These are phyloP conservation scores for Citeromyces hawaiiensis DNA, from an alignment of 1,139 yeast genomes.

Conservation along the genomic window DNA sequence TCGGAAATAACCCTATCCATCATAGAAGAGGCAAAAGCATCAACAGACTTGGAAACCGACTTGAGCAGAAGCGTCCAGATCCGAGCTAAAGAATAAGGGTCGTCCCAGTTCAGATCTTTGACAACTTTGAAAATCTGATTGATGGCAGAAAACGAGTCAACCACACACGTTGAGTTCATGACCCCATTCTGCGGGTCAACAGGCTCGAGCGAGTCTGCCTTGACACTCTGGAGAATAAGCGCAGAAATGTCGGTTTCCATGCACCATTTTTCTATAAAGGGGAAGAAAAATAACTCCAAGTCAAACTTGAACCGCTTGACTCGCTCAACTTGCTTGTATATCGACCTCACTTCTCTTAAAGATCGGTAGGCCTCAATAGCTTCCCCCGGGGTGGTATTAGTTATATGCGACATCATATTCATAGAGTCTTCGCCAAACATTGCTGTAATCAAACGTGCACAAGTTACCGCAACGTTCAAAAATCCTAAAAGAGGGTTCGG, in stretches of 20 bases:
- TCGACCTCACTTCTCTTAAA: slow-evolving; percentile 39
- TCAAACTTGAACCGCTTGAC: slow-evolving; percentile 32
- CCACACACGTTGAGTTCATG: slow-evolving; percentile 41
- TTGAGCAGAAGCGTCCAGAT: slow-evolving; percentile 45
- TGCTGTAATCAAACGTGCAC: slow-evolving; percentile 42
- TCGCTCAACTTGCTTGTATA: slow-evolving; percentile 35
- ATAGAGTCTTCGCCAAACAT: slow-evolving; percentile 55
- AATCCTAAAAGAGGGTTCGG: slow-evolving; percentile 48
- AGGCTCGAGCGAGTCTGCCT: slow-evolving; percentile 42
- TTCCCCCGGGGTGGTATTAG: slow-evolving; percentile 37
- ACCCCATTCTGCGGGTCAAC: slow-evolving; percentile 28
- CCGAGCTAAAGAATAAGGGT: slow-evolving; percentile 46
- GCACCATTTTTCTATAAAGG: slow-evolving; percentile 45
- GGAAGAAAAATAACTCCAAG: slow-evolving; percentile 32
- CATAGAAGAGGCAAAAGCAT: slow-evolving; percentile 35
- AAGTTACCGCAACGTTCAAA: slow-evolving; percentile 38
- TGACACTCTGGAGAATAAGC: slow-evolving; percentile 42
- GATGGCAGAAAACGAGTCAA: slow-evolving; percentile 54
- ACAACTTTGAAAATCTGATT: slow-evolving; percentile 43
- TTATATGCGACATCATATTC: slow-evolving; percentile 43
- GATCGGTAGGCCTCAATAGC: slow-evolving; percentile 47
- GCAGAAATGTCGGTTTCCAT: slow-evolving; percentile 33
- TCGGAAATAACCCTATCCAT: slow-evolving; percentile 36
- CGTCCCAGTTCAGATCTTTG: slow-evolving; percentile 45
- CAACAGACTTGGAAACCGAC: slow-evolving; percentile 47